Conservation (phyloP, 805 yeast species). For the Scheffersomyces lignosus region DNA sequence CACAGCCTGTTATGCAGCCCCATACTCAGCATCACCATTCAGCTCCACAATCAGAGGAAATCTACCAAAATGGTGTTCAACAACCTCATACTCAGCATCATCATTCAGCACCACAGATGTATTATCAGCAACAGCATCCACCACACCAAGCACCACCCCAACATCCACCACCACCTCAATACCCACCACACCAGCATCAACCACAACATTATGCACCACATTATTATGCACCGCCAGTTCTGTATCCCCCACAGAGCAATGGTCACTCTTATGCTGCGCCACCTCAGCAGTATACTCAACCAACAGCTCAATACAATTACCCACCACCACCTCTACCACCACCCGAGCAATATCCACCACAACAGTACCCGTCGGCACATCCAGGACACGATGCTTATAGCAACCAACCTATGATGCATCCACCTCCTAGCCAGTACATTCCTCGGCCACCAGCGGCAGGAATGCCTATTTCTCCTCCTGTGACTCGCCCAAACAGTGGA, state of each 20-base stretch:
- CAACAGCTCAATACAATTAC: not conserved
- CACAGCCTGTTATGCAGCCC: constrained; percentile 1
- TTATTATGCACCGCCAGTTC: constrained; percentile 11
- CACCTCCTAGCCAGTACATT: no score
- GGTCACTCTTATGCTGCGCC: no score
- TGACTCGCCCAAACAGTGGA: not conserved
- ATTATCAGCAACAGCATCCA: no score
- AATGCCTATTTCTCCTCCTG: not conserved
- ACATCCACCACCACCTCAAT: constrained; percentile 2
- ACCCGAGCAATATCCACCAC: constrained; percentile 11
- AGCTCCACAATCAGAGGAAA: constrained; percentile 2
- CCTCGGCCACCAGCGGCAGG: no score
- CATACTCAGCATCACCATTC: constrained; percentile 1
- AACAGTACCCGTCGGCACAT: constrained; percentile 13
- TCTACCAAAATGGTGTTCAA: constrained; percentile 1
- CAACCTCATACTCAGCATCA: constrained; percentile 1
- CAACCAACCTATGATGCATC: no score
- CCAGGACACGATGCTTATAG: no score
- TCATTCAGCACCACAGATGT: constrained; percentile 2
- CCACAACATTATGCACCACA: constrained; percentile 18
- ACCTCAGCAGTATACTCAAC: constrained; percentile 10
- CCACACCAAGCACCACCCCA: no score
- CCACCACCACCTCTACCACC: constrained; percentile 9
- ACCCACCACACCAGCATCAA: constrained; percentile 1
- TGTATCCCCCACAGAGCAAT: constrained; percentile 6